Evolutionary conservation across 2,329 filamentous ascomycete genomes (phyloP).

Genomic region (Phialemonium atrogriseum): DNA sequence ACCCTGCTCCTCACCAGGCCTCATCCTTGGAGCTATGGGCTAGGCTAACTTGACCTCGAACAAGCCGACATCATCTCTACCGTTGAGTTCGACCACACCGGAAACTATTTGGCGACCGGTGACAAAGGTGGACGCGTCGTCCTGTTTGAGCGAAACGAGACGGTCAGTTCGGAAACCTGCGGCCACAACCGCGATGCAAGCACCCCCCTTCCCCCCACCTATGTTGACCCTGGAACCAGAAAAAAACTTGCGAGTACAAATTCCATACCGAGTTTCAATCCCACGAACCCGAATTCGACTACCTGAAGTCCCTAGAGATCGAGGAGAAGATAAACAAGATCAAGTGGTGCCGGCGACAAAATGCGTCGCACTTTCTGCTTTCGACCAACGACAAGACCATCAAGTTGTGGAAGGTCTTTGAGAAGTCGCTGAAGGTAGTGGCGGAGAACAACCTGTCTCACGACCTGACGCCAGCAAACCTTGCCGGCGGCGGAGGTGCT

Average conservation of each 20-base stretch:
- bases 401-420: slow-evolving; percentile 99
- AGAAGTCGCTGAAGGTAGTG: slow-evolving; percentile 98
- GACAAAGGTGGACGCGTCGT: slow-evolving; percentile 83
- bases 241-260: slow-evolving; percentile 99
- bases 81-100: slow-evolving; percentile 84
- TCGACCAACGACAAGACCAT: slow-evolving; percentile 99
- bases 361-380: slow-evolving; percentile 94
- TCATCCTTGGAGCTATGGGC: no score
- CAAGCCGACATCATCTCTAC: slow-evolving; percentile 85
- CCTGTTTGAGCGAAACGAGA: slow-evolving; percentile 89
- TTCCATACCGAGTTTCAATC: slow-evolving; percentile 99
- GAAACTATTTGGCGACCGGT: slow-evolving; percentile 83
- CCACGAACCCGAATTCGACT: slow-evolving; percentile 98
- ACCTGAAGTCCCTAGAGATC: slow-evolving; percentile 97
- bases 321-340: slow-evolving; percentile 99
- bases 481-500: slow-evolving; percentile 68
- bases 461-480: slow-evolving; percentile 72
- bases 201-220: background rate
- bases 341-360: slow-evolving; percentile 98
- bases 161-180: slow-evolving; percentile 48
- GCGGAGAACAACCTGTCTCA: slow-evolving; percentile 97
- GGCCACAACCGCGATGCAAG: no score
- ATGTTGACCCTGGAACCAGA: slow-evolving; percentile 48
- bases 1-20: no score
- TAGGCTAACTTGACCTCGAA: slow-evolving; percentile 11